Evolutionary conservation across 805 yeast species (phyloP).

Genomic region (Wickerhamomyces sydowiorum): DNA sequence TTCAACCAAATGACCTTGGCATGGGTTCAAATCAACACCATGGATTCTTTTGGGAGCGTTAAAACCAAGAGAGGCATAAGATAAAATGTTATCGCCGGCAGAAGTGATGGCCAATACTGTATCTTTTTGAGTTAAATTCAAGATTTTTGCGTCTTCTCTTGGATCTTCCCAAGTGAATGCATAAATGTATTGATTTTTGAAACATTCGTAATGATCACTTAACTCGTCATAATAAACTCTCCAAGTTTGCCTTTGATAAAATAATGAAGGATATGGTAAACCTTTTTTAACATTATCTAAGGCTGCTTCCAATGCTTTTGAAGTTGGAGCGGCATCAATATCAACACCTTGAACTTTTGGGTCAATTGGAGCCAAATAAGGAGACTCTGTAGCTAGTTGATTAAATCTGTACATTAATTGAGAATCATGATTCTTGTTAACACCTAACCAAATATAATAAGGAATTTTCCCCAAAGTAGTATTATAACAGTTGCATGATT

Average conservation of each 20-base stretch:
- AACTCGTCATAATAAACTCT: constrained; percentile 75
- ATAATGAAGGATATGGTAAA: constrained; percentile 74
- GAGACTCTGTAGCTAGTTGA: constrained; percentile 76
- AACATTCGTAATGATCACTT: constrained; percentile 61
- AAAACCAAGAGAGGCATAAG: constrained; percentile 61
- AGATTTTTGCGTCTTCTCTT: constrained; percentile 65
- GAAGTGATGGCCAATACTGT: constrained; percentile 80
- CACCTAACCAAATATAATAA: constrained; percentile 79
- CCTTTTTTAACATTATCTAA: constrained; percentile 52
- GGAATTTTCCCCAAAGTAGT: constrained; percentile 66
- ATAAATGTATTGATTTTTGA: constrained; percentile 73
- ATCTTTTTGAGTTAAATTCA: constrained; percentile 56
- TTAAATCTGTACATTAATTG: constrained; percentile 50
- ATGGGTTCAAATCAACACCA: constrained; percentile 81
- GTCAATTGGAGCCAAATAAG: constrained; percentile 60
- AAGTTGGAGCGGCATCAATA: constrained; percentile 30
- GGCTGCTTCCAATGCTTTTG: constrained; percentile 79
- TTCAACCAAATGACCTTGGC: constrained; percentile 76
- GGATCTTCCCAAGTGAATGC: constrained; percentile 94
- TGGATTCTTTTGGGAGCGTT: constrained; percentile 73
- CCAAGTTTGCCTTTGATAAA: constrained; percentile 74
- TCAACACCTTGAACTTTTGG: constrained; percentile 14
- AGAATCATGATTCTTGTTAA: constrained; percentile 49
- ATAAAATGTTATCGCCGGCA: constrained; percentile 77
- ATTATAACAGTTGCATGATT: constrained; percentile 66